A percentile compares a stretch with the other conserved stretches of the same genome.
Conservation (phyloP, 495 filamentous ascomycete genomes). For the Aspergillus kassunensis region DNA sequence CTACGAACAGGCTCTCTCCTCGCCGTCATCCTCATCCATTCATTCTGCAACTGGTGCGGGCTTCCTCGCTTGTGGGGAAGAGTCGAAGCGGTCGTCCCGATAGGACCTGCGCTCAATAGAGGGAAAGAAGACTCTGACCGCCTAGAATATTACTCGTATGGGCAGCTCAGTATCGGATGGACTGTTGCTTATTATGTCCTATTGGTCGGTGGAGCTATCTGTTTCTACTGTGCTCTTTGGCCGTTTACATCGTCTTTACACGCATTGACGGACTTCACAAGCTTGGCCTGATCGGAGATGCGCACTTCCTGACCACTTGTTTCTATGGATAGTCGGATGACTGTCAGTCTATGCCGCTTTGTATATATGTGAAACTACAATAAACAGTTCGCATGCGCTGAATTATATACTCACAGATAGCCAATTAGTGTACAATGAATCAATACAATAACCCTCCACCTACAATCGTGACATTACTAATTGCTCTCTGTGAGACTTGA, state of each 20-base stretch:
- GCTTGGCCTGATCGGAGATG: not conserved
- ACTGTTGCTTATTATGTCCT: slow-evolving; percentile 73
- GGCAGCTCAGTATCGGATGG: slow-evolving; percentile 51
- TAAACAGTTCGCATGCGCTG: not conserved
- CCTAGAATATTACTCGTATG: slow-evolving; percentile 15
- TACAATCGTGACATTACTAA: too few species aligned
- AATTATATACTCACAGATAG: not conserved
- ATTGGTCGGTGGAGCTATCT: slow-evolving; percentile 64
- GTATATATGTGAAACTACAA: not conserved
- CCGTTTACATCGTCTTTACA: slow-evolving; percentile 59
- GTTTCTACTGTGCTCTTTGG: slow-evolving; percentile 68
- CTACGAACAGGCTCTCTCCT: slow-evolving; percentile 77
- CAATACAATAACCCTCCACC: not conserved
- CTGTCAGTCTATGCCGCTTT: not conserved
- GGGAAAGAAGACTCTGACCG: slow-evolving; percentile 40
- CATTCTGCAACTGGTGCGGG: slow-evolving; percentile 91
- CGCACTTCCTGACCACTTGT: not conserved
- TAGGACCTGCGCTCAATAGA: slow-evolving; percentile 27
- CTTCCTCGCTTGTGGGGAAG: slow-evolving; percentile 83
- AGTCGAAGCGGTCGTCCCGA: slow-evolving; percentile 47
- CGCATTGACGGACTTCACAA: slow-evolving; percentile 32
- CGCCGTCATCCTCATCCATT: slow-evolving; percentile 70
- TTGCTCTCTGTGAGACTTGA: not conserved
- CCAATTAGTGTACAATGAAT: not conserved
- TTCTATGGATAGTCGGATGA: not conserved